These are phyloP conservation scores for Scheffersomyces amazonensis DNA, from an alignment of 805 yeast genomes.

Conservation along the genomic window DNA sequence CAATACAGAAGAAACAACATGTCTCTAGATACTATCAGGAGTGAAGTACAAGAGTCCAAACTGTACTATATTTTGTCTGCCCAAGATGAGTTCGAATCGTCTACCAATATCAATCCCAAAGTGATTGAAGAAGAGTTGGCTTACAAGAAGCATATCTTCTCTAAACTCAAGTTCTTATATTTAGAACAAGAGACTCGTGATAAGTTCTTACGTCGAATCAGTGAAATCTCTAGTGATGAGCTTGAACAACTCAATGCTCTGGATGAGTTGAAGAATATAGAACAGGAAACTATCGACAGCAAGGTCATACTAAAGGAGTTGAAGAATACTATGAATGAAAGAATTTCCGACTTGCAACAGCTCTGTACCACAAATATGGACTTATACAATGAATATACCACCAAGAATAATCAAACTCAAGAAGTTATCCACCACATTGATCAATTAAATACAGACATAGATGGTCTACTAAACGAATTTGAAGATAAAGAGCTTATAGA, in stretches of 20 bases:
- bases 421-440: slow-evolving; percentile 20
- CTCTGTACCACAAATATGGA: slow-evolving; percentile 23
- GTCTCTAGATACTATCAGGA: background rate
- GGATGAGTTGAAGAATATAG: slow-evolving; percentile 18
- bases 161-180: slow-evolving; percentile 60
- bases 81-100: slow-evolving; percentile 13
- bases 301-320: slow-evolving; percentile 21
- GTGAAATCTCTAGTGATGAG: slow-evolving; percentile 17
- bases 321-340: slow-evolving; percentile 21
- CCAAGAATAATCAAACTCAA: slow-evolving; percentile 23
- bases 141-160: slow-evolving; percentile 40
- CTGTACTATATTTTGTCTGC: slow-evolving; percentile 4
- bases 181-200: slow-evolving; percentile 73
- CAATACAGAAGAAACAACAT: too few relatives aligned
- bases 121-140: slow-evolving; percentile 32
- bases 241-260: slow-evolving; percentile 6
- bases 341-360: slow-evolving; percentile 25
- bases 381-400: slow-evolving; percentile 20
- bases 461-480: background rate
- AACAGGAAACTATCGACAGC: slow-evolving; percentile 15
- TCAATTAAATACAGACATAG: slow-evolving; percentile 1
- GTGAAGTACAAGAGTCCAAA: background rate
- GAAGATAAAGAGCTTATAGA: slow-evolving; percentile 2
- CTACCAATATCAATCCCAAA: slow-evolving; percentile 21
- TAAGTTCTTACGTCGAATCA: slow-evolving; percentile 54